Conservation (phyloP, 2,329 filamentous ascomycete species). For the Leptosphaerulina australis region DNA sequence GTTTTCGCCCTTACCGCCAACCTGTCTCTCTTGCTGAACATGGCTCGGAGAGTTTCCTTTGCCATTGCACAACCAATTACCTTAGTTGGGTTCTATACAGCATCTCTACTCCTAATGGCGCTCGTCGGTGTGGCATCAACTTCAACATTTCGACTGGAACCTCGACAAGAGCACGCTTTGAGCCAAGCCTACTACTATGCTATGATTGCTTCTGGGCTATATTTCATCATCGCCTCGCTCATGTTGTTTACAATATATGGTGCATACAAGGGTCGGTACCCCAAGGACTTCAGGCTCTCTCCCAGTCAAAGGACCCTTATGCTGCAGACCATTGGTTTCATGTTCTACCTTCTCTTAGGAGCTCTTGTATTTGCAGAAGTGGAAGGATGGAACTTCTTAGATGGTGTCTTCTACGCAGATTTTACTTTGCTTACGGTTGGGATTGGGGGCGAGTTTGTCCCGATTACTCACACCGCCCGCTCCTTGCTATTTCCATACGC, state of each 20-base stretch:
- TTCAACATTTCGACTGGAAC: conserved; percentile 51
- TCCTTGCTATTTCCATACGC: conserved; percentile 61
- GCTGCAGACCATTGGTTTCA: conserved; percentile 59
- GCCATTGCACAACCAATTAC: conserved; percentile 64
- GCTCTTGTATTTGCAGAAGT: conserved; percentile 56
- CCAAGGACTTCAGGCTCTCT: conserved; percentile 62
- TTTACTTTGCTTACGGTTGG: conserved; percentile 63
- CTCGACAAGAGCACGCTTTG: conserved; percentile 54
- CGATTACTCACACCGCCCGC: conserved; percentile 57
- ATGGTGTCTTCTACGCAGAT: conserved; percentile 63
- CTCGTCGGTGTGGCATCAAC: conserved; percentile 57
- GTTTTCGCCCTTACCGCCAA: conserved; percentile 62
- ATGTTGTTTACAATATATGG: conserved; percentile 63
- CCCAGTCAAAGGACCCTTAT: conserved; percentile 62
- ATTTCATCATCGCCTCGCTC: conserved; percentile 61
- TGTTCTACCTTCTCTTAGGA: conserved; percentile 56
- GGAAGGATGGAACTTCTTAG: conserved; percentile 60
- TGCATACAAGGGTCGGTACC: conserved; percentile 60
- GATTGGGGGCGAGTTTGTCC: conserved; percentile 58
- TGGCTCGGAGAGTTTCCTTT: conserved; percentile 63
- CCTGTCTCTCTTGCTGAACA: conserved; percentile 62
- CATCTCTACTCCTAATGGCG: conserved; percentile 60
- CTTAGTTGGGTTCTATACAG: conserved; percentile 63
- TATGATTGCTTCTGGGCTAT: conserved; percentile 62
- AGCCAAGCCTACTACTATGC: conserved; percentile 66